Evolutionary conservation across 768 basidiomycete genomes (phyloP).

Genomic region (Pleurotus cornucopiae): DNA sequence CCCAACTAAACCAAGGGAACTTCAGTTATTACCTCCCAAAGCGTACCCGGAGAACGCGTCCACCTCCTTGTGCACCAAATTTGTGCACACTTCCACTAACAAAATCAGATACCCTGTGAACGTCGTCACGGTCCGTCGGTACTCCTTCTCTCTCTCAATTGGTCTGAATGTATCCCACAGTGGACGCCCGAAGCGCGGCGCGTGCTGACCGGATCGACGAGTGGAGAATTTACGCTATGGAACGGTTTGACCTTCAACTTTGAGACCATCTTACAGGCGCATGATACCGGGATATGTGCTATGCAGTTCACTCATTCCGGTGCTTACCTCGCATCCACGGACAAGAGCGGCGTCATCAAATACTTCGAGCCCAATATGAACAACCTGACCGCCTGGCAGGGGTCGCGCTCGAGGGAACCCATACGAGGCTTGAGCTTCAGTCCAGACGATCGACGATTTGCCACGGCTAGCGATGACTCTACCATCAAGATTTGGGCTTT

Average conservation of each 20-base stretch:
- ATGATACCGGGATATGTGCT: constrained; percentile 90
- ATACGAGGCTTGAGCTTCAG: constrained; percentile 90
- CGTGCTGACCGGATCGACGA: constrained; percentile 90
- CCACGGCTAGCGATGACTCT: constrained; percentile 94
- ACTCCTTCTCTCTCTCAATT: not conserved
- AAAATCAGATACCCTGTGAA: constrained; percentile 98
- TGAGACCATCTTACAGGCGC: constrained; percentile 98
- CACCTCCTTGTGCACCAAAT: constrained; percentile 94
- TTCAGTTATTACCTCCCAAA: constrained; percentile 86
- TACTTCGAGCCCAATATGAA: constrained; percentile 99
- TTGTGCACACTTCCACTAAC: constrained; percentile 97
- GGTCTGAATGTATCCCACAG: constrained; percentile 33
- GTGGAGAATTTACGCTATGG: constrained; percentile 98
- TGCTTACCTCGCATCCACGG: constrained; percentile 88
- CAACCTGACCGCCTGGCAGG: constrained; percentile 91
- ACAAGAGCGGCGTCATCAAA: constrained; percentile 93
- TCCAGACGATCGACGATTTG: constrained; percentile 88
- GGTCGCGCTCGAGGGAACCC: constrained; percentile 82
- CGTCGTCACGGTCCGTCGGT: constrained; percentile 75
- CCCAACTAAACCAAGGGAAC: constrained; percentile 18
- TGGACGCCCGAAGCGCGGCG: constrained; percentile 98
- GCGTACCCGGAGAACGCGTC: constrained; percentile 90
- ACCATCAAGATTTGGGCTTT: constrained; percentile 95
- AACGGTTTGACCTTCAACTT: constrained; percentile 99
- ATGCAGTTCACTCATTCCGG: constrained; percentile 91